Evolutionary conservation across 345 rosid genomes (phyloP), one percentile per base, ranked within the genome.

Genomic region (Brassica nigra): DNA sequence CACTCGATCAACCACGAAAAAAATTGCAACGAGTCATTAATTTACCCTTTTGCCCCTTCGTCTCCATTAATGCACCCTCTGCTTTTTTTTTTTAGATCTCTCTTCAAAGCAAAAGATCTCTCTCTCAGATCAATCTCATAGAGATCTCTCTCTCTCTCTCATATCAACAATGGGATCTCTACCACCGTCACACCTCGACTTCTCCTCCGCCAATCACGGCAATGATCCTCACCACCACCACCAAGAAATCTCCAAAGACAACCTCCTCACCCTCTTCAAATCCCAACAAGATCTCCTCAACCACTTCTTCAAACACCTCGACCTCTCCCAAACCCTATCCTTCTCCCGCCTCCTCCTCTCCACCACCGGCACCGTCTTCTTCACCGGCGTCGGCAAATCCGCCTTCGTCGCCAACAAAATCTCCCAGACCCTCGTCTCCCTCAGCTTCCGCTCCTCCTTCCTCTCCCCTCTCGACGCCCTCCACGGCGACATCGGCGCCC

Each of bases 341-440:
- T 96, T 96, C 97, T 75, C 95, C 49, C 87, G 85, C 27, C 75
- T 86, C 16, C 99, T 93, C 81, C 91, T 90, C 71, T 71, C 83
- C 65, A 76, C 84, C 61, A 11, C 76, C 42, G 98, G 97, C 37
- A 88, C 94, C 42, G 81, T 93, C 65, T 89, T 93, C 87, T 90
- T 96, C 90, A 79, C 98, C 70, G 99, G 99, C 23, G 95, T 96
- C 78, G 98, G 97, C 0, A 96, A 96, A 78, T 93, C 97, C 29
- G 97, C 97, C 34, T 92, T 96, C 88, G 97, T 96, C 67, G 95
- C 99, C 71, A 80, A 87, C 83, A 96, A 93, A 85, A 87, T 96
- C 81, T 93, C 98, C 4, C 97, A 91, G 81, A 93, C 99, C 49
- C 91, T 96, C 29, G 80, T 90, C 67, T 96, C 97, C 58, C 86